These are phyloP conservation scores for Xanthoconium stramineum DNA, from an alignment of 768 basidiomycete genomes.

Conservation along the genomic window DNA sequence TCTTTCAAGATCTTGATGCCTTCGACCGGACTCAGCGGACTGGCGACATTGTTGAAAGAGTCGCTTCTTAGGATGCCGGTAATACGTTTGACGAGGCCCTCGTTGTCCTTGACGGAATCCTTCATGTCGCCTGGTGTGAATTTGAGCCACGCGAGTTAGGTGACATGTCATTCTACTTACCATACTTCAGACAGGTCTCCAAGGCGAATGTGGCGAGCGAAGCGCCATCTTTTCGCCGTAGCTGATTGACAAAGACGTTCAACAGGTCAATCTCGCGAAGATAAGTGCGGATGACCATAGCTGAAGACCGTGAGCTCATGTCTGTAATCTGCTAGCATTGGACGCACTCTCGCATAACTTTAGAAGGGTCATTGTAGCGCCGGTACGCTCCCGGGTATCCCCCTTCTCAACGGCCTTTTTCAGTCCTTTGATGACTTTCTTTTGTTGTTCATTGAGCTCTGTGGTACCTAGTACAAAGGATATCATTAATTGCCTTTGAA, in stretches of 20 bases:
- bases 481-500: background rate
- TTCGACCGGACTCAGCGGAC: constrained; percentile 12
- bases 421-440: constrained; percentile 12
- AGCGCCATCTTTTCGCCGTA: constrained; percentile 9
- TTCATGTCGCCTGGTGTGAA: constrained; percentile 13
- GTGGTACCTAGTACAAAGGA: constrained; percentile 1
- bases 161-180: constrained; percentile 2
- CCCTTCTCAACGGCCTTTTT: background rate
- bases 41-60: constrained; percentile 22
- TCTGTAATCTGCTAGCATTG: background rate
- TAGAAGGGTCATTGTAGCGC: constrained; percentile 19
- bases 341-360: constrained; percentile 17
- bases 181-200: constrained; percentile 8
- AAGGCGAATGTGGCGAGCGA: constrained; percentile 22
- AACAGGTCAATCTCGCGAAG: constrained; percentile 6
- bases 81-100: constrained; percentile 8
- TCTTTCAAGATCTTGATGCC: constrained; percentile 22
- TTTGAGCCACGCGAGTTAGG: background rate
- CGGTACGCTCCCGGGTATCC: constrained; percentile 15
- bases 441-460: background rate
- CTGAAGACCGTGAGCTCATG: constrained; percentile 2
- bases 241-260: constrained; percentile 10
- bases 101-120: constrained; percentile 1
- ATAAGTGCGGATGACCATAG: background rate
- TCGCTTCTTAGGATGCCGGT: constrained; percentile 20